These are phyloP conservation scores for Pyrus communis DNA, from an alignment of 306 rosid species.

Conservation along the genomic window DNA sequence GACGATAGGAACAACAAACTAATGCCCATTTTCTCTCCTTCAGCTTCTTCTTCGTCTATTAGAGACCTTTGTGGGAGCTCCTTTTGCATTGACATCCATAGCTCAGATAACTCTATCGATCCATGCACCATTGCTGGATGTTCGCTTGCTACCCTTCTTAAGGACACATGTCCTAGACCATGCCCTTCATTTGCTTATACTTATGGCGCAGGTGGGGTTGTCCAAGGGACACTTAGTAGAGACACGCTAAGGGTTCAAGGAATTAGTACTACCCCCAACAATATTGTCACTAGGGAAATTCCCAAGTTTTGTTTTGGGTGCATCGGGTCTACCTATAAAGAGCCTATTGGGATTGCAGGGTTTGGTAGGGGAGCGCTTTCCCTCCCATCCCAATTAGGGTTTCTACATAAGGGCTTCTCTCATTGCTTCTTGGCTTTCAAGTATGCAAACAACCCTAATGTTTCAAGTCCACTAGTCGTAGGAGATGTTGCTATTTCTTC, in stretches of 20 bases:
- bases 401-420: conserved; percentile 39
- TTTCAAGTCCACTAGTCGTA: conserved; percentile 42
- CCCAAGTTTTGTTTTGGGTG: conserved; percentile 49
- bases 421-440: conserved; percentile 51
- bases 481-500: conserved; percentile 37
- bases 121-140: conserved; percentile 47
- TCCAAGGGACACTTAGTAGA: conserved; percentile 28
- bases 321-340: conserved; percentile 34
- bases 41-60: conserved; percentile 32
- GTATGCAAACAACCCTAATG: conserved; percentile 47
- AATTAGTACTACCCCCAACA: conserved; percentile 1
- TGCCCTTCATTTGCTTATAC: conserved; percentile 53
- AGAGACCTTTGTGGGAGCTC: conserved; percentile 41
- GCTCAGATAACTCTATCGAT: conserved; percentile 38
- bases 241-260: conserved; percentile 35
- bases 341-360: conserved; percentile 53
- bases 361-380: conserved; percentile 49
- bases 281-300: conserved; percentile 9
- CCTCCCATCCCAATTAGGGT: conserved; percentile 46
- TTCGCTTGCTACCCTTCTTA: conserved; percentile 29
- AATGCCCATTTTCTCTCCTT: conserved; percentile 30
- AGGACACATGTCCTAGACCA: conserved; percentile 36
- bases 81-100: conserved; percentile 37
- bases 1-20: conserved; percentile 19
- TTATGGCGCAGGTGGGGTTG: conserved; percentile 40